These are phyloP conservation scores for Microdochium trichocladiopsis DNA, from an alignment of 2,329 filamentous ascomycete genomes.

Conservation along the genomic window DNA sequence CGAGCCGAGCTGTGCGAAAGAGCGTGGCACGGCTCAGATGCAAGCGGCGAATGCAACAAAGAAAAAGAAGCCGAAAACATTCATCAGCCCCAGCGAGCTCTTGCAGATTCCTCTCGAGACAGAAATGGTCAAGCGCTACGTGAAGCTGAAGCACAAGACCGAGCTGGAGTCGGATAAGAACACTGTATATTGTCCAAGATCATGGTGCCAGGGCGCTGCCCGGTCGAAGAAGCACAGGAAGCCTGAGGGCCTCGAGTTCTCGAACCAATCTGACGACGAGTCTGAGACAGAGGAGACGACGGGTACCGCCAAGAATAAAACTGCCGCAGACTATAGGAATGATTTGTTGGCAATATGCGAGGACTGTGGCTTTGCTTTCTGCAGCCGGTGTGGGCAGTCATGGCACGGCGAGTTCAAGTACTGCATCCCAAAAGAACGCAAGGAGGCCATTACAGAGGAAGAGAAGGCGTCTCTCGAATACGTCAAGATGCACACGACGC, in stretches of 20 bases:
- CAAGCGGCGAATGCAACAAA: slow-evolving; percentile 26
- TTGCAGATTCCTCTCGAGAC: slow-evolving; percentile 66
- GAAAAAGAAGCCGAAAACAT: slow-evolving; percentile 54
- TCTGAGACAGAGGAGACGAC: slow-evolving; percentile 40
- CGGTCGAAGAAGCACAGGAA: slow-evolving; percentile 68
- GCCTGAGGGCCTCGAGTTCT: slow-evolving; percentile 56
- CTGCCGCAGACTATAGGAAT: slow-evolving; percentile 6
- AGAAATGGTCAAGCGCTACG: slow-evolving; percentile 75
- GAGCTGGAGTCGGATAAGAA: slow-evolving; percentile 86
- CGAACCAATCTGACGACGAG: slow-evolving; percentile 46
- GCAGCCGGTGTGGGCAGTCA: slow-evolving; percentile 58
- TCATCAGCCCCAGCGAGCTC: slow-evolving; percentile 77
- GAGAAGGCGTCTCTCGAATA: slow-evolving; percentile 85
- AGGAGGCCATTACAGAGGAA: slow-evolving; percentile 69
- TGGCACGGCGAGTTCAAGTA: slow-evolving; percentile 85
- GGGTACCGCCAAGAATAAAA: slow-evolving; percentile 21
- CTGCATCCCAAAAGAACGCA: slow-evolving; percentile 60
- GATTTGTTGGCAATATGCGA: slow-evolving; percentile 80
- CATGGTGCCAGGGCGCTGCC: slow-evolving; percentile 88
- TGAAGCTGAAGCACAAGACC: slow-evolving; percentile 85
- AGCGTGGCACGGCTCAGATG: slow-evolving; percentile 31
- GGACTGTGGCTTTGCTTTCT: slow-evolving; percentile 87
- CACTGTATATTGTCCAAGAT: slow-evolving; percentile 85
- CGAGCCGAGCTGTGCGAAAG: slow-evolving; percentile 69
- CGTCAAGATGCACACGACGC: slow-evolving; percentile 71